Evolutionary conservation across 345 rosid species (phyloP), one percentile per base, ranked within the genome.

Genomic region (Gossypium turneri): DNA sequence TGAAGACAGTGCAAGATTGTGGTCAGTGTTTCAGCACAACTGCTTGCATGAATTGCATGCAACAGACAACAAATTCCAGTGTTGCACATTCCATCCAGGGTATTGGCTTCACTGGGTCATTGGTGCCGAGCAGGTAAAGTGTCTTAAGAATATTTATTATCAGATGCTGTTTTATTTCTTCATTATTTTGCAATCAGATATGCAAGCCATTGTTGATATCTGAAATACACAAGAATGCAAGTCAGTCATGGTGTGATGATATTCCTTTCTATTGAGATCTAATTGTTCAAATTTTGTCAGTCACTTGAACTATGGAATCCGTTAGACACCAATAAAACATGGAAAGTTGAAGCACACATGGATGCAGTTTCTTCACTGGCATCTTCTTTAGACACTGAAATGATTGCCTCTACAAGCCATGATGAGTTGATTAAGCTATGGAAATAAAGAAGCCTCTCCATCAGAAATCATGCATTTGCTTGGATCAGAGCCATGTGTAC

Each of bases 261-360:
- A 34, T 34, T 34, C 41, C 41, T 5, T 34, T 34, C 41, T 34
- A 34, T 34, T 34, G 38, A 4, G 38, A 34, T 34, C 38, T 34
- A 34, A 34, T 34, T 10, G 25, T 69, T 72, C 41, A 9, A 68
- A 19, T 67, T 75, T 52, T 50, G 1, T 22, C 3, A 80, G 87
- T 48, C 51, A 13, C 73, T 82, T 55, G 73, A 77, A 67, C 57
- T 81, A 4, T 84, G 83, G 84, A 84, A 75, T 79, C 83, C 81
- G 25, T 11, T 17, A 48, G 81, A 79, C 3, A 73, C 74, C 48
- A 56, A 45, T 10, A 63, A 67, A 73, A 79, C 73, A 45, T 12
- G 25, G 73, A 61, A 60, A 22, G 57, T 70, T 16, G 41, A 79
- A 58, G 83, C 81, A 41, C 84, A 79, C 60, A 72, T n/a, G 2